These are phyloP conservation scores for Eutrema salsugineum DNA, from an alignment of 441 rosid genomes.

Conservation along the genomic window DNA sequence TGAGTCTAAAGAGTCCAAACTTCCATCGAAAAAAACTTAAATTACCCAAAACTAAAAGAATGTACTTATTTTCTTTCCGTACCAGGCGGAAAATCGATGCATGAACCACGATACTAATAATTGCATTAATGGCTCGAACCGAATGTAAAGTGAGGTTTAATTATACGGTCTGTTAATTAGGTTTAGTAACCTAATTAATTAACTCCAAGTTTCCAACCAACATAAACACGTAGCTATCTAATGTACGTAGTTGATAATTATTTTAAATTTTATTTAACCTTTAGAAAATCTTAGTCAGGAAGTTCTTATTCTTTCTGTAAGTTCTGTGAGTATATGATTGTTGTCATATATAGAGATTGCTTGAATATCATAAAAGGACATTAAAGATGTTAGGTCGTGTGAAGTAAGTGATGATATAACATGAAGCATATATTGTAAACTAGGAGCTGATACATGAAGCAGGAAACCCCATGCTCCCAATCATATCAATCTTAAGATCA, in stretches of 20 bases:
- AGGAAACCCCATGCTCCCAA: too few relatives aligned
- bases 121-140: neutral
- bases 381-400: too few relatives aligned
- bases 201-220: slow-evolving; percentile 5
- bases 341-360: too few relatives aligned
- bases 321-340: too few relatives aligned
- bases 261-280: neutral
- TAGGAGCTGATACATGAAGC: too few relatives aligned
- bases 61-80: slow-evolving; percentile 1
- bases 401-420: too few relatives aligned
- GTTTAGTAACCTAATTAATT: slow-evolving; percentile 9
- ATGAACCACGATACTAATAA: slow-evolving; percentile 13
- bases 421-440: too few relatives aligned
- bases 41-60: neutral
- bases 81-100: slow-evolving; percentile 18
- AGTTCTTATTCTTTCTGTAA: too few relatives aligned
- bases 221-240: slow-evolving; percentile 18
- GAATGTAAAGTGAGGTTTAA: slow-evolving; percentile 20
- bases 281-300: neutral
- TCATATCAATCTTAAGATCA: neutral
- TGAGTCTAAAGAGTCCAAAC: neutral
- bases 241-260: neutral
- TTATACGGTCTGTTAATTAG: slow-evolving; percentile 16
- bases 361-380: too few relatives aligned
- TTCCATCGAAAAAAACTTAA: neutral